These are phyloP conservation scores for Macadamia integrifolia DNA, from an alignment of 164 flowering plant species.

Conservation along the genomic window DNA sequence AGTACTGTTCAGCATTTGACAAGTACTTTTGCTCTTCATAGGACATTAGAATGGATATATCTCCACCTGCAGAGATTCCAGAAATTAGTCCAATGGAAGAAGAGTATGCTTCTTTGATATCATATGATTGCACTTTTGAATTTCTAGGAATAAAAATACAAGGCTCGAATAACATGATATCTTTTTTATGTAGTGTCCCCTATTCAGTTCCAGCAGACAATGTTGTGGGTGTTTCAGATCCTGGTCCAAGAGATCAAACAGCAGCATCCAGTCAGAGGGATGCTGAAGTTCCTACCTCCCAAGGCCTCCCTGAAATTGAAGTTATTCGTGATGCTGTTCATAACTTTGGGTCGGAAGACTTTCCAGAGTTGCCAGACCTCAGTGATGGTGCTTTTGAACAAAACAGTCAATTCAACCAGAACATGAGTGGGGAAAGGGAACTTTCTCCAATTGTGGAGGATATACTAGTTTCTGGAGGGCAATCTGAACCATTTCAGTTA, in stretches of 20 bases:
- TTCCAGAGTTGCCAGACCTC: conserved; percentile 18
- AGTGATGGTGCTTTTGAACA: conserved; percentile 16
- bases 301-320: conserved; percentile 45
- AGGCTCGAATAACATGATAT: background rate
- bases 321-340: conserved; percentile 45
- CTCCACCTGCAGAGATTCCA: conserved; percentile 19
- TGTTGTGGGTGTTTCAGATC: conserved; percentile 17
- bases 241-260: conserved; percentile 26
- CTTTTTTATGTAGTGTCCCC: conserved; percentile 16
- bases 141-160: background rate
- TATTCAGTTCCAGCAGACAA: conserved; percentile 14
- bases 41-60: conserved; percentile 34
- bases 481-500: conserved; percentile 23
- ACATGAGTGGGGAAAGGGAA: conserved; percentile 28
- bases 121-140: background rate
- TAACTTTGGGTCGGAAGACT: conserved; percentile 19
- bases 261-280: conserved; percentile 12
- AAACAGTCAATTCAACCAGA: conserved; percentile 14
- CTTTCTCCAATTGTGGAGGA: conserved; percentile 37
- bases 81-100: conserved; percentile 31
- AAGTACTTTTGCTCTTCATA: conserved; percentile 17
- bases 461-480: conserved; percentile 25
- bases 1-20: background rate
- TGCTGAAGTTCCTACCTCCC: conserved; percentile 21
- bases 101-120: conserved; percentile 37